A percentile compares a stretch with the other conserved stretches of the same genome.
Conservation (phyloP, 1,284 basidiomycete genomes). For the Anthracocystis walkeri region DNA sequence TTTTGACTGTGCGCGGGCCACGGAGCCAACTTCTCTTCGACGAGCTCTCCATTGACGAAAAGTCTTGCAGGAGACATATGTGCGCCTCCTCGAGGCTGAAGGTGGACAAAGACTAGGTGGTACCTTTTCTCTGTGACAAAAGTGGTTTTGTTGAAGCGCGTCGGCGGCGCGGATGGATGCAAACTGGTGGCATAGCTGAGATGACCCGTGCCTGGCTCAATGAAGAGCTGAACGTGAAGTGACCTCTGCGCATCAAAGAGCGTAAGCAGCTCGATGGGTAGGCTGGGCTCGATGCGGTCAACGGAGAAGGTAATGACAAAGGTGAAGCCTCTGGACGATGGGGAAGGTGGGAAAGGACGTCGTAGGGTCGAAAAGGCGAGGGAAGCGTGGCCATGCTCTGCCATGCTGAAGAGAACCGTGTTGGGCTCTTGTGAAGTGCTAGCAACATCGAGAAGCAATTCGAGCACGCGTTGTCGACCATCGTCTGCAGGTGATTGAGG, state of each 20-base stretch:
- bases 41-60: constrained; percentile 57
- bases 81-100: constrained; percentile 41
- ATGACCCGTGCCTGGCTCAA: constrained; percentile 49
- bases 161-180: constrained; percentile 17
- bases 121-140: constrained; percentile 41
- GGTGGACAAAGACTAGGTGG: constrained; percentile 57
- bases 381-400: constrained; percentile 47
- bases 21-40: constrained; percentile 48
- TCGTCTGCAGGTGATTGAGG: neutral
- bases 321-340: constrained; percentile 49
- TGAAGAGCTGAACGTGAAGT: constrained; percentile 41
- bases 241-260: constrained; percentile 52
- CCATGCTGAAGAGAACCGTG: constrained; percentile 45
- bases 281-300: constrained; percentile 50
- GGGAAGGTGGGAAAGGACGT: constrained; percentile 54
- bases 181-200: constrained; percentile 44
- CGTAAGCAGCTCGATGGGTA: constrained; percentile 53
- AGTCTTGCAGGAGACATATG: constrained; percentile 51
- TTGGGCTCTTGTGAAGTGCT: constrained; percentile 45
- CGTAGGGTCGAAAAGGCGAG: constrained; percentile 52
- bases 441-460: constrained; percentile 50
- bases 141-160: constrained; percentile 34
- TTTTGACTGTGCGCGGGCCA: constrained; percentile 40
- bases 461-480: constrained; percentile 25
- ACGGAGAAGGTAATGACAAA: constrained; percentile 52